phyloP scores from a whole-genome alignment of 805 yeast species.

The Torulaspora microellipsoides region DNA sequence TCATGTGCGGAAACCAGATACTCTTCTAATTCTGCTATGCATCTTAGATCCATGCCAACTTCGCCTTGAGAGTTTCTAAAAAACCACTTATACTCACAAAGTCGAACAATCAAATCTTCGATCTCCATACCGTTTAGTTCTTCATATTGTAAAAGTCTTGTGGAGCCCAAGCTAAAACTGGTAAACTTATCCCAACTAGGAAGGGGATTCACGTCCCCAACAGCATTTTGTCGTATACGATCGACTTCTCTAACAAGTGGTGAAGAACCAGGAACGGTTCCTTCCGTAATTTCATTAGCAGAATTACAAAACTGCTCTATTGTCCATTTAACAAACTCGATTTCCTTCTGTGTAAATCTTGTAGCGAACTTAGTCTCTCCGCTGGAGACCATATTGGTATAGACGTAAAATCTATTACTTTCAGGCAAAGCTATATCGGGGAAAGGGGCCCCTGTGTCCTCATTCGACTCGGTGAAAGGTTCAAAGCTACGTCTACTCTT shows the following conservation, averaged over 20 bases:
- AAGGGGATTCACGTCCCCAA: conserved; percentile 4
- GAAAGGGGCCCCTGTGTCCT: background rate
- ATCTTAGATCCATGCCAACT: conserved; percentile 26
- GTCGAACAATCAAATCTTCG: conserved; percentile 17
- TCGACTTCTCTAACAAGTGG: conserved; percentile 17
- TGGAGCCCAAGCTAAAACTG: conserved; percentile 22
- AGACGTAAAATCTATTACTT: conserved; percentile 25
- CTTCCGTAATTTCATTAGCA: background rate
- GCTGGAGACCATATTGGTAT: conserved; percentile 22
- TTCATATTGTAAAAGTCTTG: conserved; percentile 16
- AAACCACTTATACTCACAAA: conserved; percentile 30
- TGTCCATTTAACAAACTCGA: conserved; percentile 29
- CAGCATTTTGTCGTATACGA: conserved; percentile 7
- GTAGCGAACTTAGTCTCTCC: conserved; percentile 31
- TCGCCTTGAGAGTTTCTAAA: conserved; percentile 22
- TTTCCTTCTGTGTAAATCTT: conserved; percentile 23
- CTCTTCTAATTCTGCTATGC: conserved; percentile 27
- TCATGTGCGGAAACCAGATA: conserved; percentile 17
- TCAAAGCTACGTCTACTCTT: conserved; percentile 5
- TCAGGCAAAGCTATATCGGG: conserved; percentile 5
- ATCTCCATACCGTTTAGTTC: conserved; percentile 20
- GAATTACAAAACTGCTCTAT: conserved; percentile 17
- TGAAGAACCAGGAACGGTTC: background rate
- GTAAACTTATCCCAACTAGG: conserved; percentile 15
- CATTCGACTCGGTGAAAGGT: background rate